Conservation (phyloP, 1,139 yeast species). For the Blastobotrys persicus region DNA sequence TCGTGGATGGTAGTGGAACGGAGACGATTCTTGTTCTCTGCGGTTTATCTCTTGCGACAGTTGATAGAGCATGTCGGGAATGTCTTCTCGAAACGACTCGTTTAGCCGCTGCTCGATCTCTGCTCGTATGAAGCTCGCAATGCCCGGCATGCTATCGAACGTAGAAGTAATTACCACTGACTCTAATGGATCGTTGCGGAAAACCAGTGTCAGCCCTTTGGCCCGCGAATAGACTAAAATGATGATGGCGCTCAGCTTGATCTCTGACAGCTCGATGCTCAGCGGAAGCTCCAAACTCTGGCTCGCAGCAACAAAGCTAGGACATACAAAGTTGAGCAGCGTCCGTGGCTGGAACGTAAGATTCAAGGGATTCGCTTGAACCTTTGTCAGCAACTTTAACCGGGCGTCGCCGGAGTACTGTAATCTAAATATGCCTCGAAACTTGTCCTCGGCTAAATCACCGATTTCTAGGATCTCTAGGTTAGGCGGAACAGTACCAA, state of each 20-base stretch:
- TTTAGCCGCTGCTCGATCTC: constrained; percentile 69
- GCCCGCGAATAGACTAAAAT: constrained; percentile 66
- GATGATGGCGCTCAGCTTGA: constrained; percentile 64
- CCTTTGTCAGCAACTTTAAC: constrained; percentile 64
- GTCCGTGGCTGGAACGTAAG: constrained; percentile 42
- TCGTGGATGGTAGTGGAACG: constrained; percentile 13
- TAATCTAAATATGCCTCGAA: constrained; percentile 70
- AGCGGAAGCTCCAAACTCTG: constrained; percentile 66
- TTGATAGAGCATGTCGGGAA: constrained; percentile 72
- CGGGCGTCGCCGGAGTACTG: constrained; percentile 71
- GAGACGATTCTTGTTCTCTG: constrained; percentile 2
- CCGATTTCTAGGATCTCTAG: constrained; percentile 75
- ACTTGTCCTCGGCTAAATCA: constrained; percentile 64
- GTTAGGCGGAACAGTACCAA: constrained; percentile 68
- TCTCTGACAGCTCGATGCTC: constrained; percentile 59
- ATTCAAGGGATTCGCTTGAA: constrained; percentile 63
- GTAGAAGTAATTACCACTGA: constrained; percentile 71
- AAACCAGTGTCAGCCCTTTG: constrained; percentile 69
- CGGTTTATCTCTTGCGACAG: constrained; percentile 32
- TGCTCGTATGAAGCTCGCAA: constrained; percentile 63
- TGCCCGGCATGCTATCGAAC: constrained; percentile 71
- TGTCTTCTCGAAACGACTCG: constrained; percentile 70
- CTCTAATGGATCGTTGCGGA: constrained; percentile 73
- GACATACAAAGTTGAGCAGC: constrained; percentile 43
- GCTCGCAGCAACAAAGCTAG: constrained; percentile 53